Base-by-base conservation (phyloP, 148 eudicot species). In the Vaccinium myrtillus region DNA sequence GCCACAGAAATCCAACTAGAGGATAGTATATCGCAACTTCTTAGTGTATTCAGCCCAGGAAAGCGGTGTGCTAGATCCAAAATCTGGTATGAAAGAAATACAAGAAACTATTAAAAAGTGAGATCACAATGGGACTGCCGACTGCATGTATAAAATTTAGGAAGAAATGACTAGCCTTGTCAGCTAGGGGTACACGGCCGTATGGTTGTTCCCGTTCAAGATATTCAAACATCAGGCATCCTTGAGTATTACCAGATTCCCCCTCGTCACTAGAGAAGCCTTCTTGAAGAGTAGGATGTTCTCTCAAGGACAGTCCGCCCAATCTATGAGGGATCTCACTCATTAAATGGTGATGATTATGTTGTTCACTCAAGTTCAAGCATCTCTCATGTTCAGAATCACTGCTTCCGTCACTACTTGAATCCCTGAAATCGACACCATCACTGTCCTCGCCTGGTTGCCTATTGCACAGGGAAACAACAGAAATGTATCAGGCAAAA, bases 1-100 rank as follows among this genome's bases (percentile, higher is more conserved):
- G 99, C 99, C 85, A 96, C 98, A 79, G 98, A 94, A 46, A 94
- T 50, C 99, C 99, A 96, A 86, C 98, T 96, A 43, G 91, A 85
- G 63, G 93, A 79, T 36, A 89, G 89, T 56, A 96, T 48, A 89
- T 96, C 97, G 86, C 95, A 96, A 86, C 99, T 96, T 65, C 93
- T 92, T 39, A 92, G 88, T 49, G 91, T 89, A 79, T 87, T 92
- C 56, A 96, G 88, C 88, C 89, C 90, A 76, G 98, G 94, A 78
- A 88, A 94, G 74, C 84, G 83, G 80, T 25, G 81, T 25, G 94
- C 94, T 78, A 96, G 98, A 84, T 91, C 89, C 84, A 87, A 86
- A 85, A 96, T 90, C 99, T 96, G 85, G 69, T 19, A 65, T 70
- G 63, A 81, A 9, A 2, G 53, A 79, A 80, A 82, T 63, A 71